Conservation (phyloP, 2,329 filamentous ascomycete genomes). For the Phaeosphaeria sp. region DNA sequence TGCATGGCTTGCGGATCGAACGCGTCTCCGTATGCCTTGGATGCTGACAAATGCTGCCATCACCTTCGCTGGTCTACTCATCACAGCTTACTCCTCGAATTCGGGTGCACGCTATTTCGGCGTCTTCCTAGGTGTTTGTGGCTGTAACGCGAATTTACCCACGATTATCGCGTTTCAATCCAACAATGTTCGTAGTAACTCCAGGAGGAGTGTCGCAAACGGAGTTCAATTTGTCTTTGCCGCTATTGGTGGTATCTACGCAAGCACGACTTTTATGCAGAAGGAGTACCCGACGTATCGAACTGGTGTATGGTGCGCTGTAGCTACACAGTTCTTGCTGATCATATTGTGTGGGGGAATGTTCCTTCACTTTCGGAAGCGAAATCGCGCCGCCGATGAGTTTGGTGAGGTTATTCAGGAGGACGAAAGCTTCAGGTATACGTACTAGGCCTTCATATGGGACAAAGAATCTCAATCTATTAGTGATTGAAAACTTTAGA, state of each 20-base stretch:
- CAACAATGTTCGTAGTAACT: conserved; percentile 45
- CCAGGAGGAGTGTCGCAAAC: conserved; percentile 34
- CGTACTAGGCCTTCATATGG: background rate
- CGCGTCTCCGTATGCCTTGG: conserved; percentile 36
- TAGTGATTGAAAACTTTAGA: too few relatives aligned
- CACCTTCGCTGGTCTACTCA: conserved; percentile 21
- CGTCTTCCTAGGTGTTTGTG: conserved; percentile 40
- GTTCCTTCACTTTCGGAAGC: conserved; percentile 21
- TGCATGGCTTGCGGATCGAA: conserved; percentile 43
- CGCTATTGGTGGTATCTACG: conserved; percentile 40
- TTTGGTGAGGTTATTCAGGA: conserved; percentile 1
- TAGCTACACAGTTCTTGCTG: conserved; percentile 25
- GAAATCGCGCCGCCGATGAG: conserved; percentile 15
- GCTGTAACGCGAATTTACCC: conserved; percentile 39
- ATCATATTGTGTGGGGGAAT: conserved; percentile 22
- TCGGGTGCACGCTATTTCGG: conserved; percentile 42
- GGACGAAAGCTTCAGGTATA: conserved; percentile 9
- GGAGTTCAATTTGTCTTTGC: conserved; percentile 43
- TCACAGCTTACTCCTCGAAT: conserved; percentile 23
- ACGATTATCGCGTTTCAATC: conserved; percentile 36
- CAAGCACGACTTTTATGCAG: conserved; percentile 40
- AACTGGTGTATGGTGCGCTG: conserved; percentile 35
- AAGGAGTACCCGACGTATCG: conserved; percentile 36
- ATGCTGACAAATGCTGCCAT: conserved; percentile 28
- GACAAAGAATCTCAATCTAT: too few relatives aligned